A percentile compares a stretch with the other conserved stretches of the same genome.
phyloP scores from a whole-genome alignment of 169 alveolate genomes.

The Plasmodium berghei region DNA sequence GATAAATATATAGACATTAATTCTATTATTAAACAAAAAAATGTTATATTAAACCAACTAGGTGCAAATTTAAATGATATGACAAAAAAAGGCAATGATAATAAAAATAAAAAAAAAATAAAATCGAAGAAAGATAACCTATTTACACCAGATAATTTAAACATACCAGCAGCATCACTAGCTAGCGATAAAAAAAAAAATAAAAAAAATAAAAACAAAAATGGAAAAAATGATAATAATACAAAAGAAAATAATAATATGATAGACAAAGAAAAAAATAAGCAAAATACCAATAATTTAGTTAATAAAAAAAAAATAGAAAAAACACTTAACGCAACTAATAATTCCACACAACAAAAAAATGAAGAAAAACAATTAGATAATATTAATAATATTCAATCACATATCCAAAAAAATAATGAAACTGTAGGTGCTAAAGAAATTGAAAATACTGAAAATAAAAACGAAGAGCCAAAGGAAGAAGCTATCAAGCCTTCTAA shows the following conservation, averaged over 20 bases:
- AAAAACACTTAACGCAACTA: constrained; percentile 8
- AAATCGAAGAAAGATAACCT: constrained; percentile 37
- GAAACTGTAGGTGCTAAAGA: not conserved
- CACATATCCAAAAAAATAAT: not conserved
- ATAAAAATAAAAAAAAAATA: constrained; percentile 58
- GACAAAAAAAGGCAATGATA: constrained; percentile 60
- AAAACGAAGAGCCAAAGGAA: constrained; percentile 25
- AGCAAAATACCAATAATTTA: constrained; percentile 3
- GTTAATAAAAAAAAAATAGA: constrained; percentile 31
- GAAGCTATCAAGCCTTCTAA: constrained; percentile 46
- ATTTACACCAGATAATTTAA: not conserved
- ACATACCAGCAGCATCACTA: not conserved
- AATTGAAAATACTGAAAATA: not conserved
- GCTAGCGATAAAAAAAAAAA: constrained; percentile 43
- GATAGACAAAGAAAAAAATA: constrained; percentile 1
- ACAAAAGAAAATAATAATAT: not conserved
- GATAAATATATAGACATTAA: constrained; percentile 66
- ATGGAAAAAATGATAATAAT: constrained; percentile 27
- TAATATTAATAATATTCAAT: not conserved
- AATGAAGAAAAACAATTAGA: not conserved
- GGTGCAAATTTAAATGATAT: constrained; percentile 47
- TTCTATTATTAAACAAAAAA: constrained; percentile 50
- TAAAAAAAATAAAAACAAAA: constrained; percentile 65
- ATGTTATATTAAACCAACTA: constrained; percentile 60
- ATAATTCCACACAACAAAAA: constrained; percentile 16